These are phyloP conservation scores for Boletus fagicola DNA, from an alignment of 768 basidiomycete genomes.

Conservation along the genomic window DNA sequence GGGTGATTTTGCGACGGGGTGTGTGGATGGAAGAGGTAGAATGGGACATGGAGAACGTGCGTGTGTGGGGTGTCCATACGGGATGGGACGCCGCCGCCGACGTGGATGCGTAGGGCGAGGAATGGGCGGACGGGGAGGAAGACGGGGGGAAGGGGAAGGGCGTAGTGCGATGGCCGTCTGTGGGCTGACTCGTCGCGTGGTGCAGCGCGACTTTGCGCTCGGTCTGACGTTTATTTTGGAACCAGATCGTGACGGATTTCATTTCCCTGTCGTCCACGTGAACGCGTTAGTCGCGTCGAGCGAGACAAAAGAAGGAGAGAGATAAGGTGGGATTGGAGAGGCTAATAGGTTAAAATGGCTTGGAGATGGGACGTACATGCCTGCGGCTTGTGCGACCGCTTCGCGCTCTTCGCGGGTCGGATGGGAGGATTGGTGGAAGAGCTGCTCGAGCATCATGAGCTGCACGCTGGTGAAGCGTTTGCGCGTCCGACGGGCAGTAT, in stretches of 20 bases:
- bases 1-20: no score
- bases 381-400: slow-evolving; percentile 53
- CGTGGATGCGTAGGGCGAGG: slow-evolving; percentile 25
- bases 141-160: slow-evolving; percentile 21
- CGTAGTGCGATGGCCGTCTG: slow-evolving; percentile 16
- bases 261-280: slow-evolving; percentile 27
- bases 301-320: background rate
- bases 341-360: background rate
- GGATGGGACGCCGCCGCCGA: slow-evolving; percentile 28
- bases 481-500: slow-evolving; percentile 56
- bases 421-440: slow-evolving; percentile 70
- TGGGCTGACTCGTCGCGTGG: slow-evolving; percentile 29
- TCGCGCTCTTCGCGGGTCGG: slow-evolving; percentile 76
- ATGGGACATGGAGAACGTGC: slow-evolving; percentile 31
- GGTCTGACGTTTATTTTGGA: slow-evolving; percentile 39
- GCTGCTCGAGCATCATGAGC: slow-evolving; percentile 68
- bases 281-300: slow-evolving; percentile 11
- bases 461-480: slow-evolving; percentile 69
- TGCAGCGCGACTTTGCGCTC: slow-evolving; percentile 55
- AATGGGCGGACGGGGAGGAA: slow-evolving; percentile 12
- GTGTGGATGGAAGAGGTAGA: background rate
- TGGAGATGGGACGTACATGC: slow-evolving; percentile 49
- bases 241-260: slow-evolving; percentile 37
- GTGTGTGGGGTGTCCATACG: slow-evolving; percentile 35
- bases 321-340: background rate